A percentile compares a stretch with the other conserved stretches of the same genome.
phyloP scores from a whole-genome alignment of 306 rosid species.

The Fagus sylvatica region DNA sequence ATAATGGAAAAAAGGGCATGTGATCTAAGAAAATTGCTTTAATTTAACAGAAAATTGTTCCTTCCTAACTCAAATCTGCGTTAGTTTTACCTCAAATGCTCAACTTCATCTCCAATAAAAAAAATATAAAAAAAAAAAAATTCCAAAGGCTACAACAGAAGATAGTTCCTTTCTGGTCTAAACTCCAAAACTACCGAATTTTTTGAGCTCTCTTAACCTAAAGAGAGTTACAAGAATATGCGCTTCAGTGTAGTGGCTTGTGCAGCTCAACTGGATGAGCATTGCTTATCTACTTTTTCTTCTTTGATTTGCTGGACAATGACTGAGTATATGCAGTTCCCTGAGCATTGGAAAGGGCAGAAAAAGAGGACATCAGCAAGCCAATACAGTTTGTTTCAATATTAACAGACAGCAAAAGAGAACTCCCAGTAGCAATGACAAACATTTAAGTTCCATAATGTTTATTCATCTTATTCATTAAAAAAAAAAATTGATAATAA shows the following conservation, averaged over 20 bases:
- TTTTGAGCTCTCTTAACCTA: slow-evolving; percentile 46
- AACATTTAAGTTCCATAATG: not conserved
- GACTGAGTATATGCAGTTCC: slow-evolving; percentile 81
- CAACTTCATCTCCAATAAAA: slow-evolving; percentile 34
- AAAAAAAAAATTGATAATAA: too few relatives aligned
- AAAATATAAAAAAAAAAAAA: slow-evolving; percentile 20
- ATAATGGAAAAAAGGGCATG: not conserved
- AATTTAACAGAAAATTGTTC: slow-evolving; percentile 28
- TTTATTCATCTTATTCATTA: too few relatives aligned
- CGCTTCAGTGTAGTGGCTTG: slow-evolving; percentile 43
- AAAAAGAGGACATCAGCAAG: slow-evolving; percentile 18
- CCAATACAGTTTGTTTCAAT: slow-evolving; percentile 1
- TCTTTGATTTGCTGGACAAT: slow-evolving; percentile 68
- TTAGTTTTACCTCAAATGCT: slow-evolving; percentile 36
- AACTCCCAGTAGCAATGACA: not conserved
- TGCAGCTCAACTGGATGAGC: slow-evolving; percentile 40
- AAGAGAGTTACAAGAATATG: slow-evolving; percentile 52
- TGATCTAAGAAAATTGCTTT: slow-evolving; percentile 8
- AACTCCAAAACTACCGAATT: slow-evolving; percentile 38
- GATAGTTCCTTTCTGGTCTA: too few relatives aligned
- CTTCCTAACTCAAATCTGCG: slow-evolving; percentile 28
- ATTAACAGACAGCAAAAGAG: not conserved
- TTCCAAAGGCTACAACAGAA: slow-evolving; percentile 61
- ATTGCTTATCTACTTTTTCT: slow-evolving; percentile 63
- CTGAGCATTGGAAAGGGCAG: slow-evolving; percentile 45